These are phyloP conservation scores for Sporothrix schenckii DNA, from an alignment of 2,329 filamentous ascomycete species.

Conservation along the genomic window DNA sequence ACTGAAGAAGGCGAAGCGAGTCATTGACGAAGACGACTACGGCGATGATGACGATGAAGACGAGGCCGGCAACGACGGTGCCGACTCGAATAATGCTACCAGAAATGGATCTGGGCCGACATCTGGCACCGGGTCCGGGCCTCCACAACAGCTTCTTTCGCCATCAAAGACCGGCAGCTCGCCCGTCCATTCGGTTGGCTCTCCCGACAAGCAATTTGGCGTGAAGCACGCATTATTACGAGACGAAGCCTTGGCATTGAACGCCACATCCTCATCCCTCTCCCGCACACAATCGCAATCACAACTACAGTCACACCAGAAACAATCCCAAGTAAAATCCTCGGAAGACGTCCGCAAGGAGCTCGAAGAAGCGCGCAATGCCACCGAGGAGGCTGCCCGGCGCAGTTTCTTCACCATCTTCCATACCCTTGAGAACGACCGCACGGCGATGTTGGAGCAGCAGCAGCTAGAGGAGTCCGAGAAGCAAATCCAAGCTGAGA, in stretches of 20 bases:
- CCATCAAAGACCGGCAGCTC: constrained; percentile 71
- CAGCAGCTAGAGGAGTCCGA: constrained; percentile 96
- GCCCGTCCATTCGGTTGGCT: constrained; percentile 64
- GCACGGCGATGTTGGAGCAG: constrained; percentile 95
- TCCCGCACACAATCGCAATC: constrained; percentile 31
- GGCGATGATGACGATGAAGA: constrained; percentile 82
- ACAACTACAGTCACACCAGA: constrained; percentile 33
- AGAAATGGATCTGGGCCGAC: constrained; percentile 12
- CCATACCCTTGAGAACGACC: constrained; percentile 92
- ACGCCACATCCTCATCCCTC: constrained; percentile 19
- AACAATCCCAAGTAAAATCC: constrained; percentile 56
- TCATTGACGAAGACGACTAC: constrained; percentile 84
- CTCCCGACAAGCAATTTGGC: constrained; percentile 57
- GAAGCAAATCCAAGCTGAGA: constrained; percentile 92
- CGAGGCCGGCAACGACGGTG: constrained; percentile 57
- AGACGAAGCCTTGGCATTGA: constrained; percentile 45
- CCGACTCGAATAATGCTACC: constrained; percentile 8
- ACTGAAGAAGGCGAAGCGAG: constrained; percentile 73
- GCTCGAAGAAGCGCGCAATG: constrained; percentile 87
- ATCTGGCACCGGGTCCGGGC: constrained; percentile 46
- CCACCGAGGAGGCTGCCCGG: constrained; percentile 85
- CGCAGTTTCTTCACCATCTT: constrained; percentile 91
- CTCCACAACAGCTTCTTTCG: constrained; percentile 64
- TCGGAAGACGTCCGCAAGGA: constrained; percentile 90
- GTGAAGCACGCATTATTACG: constrained; percentile 52